phyloP scores from a whole-genome alignment of 2,329 filamentous ascomycete genomes.

The Pseudocercospora eumusae region DNA sequence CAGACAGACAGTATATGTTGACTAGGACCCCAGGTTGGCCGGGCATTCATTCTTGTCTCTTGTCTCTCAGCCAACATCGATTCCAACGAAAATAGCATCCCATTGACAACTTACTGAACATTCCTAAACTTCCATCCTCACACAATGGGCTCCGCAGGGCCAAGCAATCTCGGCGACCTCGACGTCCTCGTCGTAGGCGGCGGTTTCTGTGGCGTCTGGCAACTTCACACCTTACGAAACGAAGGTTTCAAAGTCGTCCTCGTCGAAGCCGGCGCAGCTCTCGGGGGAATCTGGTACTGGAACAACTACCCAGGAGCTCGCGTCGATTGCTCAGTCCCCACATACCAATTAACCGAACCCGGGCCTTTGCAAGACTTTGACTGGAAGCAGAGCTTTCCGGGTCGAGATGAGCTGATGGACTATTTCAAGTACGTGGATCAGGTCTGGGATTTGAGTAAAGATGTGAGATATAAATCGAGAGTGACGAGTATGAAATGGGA shows the following conservation, averaged over 20 bases:
- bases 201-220: constrained; percentile 13
- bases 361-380: constrained; percentile 56
- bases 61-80: neutral
- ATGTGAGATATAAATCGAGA: constrained; percentile 57
- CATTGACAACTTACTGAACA: neutral
- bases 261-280: constrained; percentile 9
- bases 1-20: neutral
- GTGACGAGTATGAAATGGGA: constrained; percentile 57
- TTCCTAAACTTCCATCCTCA: neutral
- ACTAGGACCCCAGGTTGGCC: neutral
- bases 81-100: neutral
- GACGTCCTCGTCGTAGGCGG: constrained; percentile 14
- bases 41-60: neutral
- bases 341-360: constrained; percentile 49
- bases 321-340: constrained; percentile 36
- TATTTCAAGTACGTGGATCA: constrained; percentile 65
- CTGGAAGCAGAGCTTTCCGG: constrained; percentile 41
- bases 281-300: constrained; percentile 18
- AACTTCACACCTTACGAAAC: constrained; percentile 9
- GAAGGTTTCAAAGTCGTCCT: constrained; percentile 13
- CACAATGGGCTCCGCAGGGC: neutral
- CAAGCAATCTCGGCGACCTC: neutral
- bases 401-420: constrained; percentile 47
- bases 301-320: constrained; percentile 24
- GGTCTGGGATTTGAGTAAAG: constrained; percentile 57